A percentile compares a stretch with the other conserved stretches of the same genome.
Conservation (phyloP, 2,329 filamentous ascomycete species). For the Fusarium sp. region DNA sequence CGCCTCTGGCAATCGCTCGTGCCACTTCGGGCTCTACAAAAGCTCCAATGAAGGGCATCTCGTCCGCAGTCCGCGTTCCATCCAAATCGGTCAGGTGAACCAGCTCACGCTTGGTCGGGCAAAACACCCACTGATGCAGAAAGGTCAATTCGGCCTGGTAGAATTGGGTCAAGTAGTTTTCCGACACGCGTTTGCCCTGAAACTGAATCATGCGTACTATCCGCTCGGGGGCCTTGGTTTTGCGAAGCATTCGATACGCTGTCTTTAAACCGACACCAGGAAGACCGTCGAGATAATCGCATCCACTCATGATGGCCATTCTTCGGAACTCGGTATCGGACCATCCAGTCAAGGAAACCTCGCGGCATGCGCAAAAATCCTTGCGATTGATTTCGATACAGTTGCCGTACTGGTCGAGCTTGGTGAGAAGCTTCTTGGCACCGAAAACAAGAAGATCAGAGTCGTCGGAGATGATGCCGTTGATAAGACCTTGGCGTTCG, state of each 20-base stretch:
- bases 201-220: conserved; percentile 86
- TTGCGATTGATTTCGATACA: conserved; percentile 90
- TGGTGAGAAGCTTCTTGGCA: conserved; percentile 88
- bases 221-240: conserved; percentile 86
- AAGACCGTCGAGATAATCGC: conserved; percentile 91
- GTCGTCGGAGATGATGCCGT: conserved; percentile 93
- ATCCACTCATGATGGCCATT: conserved; percentile 97
- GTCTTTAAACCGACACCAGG: conserved; percentile 91
- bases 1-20: conserved; percentile 77
- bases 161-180: conserved; percentile 83
- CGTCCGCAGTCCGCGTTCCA: conserved; percentile 68
- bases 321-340: conserved; percentile 88
- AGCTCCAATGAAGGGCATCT: conserved; percentile 83
- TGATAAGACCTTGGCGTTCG: conserved; percentile 82
- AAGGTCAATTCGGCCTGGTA: conserved; percentile 91
- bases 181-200: conserved; percentile 85
- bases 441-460: conserved; percentile 97
- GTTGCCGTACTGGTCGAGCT: conserved; percentile 91
- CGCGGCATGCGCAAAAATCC: conserved; percentile 88
- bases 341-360: conserved; percentile 91
- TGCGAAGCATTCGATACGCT: conserved; percentile 87
- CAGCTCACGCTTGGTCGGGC: conserved; percentile 73
- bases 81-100: conserved; percentile 78
- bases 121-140: conserved; percentile 93
- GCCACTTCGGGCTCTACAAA: conserved; percentile 75